Evolutionary conservation across 2,329 filamentous ascomycete genomes (phyloP), one percentile per base, ranked within the genome.

Genomic region (Stachybotrys chlorohalonatus): DNA sequence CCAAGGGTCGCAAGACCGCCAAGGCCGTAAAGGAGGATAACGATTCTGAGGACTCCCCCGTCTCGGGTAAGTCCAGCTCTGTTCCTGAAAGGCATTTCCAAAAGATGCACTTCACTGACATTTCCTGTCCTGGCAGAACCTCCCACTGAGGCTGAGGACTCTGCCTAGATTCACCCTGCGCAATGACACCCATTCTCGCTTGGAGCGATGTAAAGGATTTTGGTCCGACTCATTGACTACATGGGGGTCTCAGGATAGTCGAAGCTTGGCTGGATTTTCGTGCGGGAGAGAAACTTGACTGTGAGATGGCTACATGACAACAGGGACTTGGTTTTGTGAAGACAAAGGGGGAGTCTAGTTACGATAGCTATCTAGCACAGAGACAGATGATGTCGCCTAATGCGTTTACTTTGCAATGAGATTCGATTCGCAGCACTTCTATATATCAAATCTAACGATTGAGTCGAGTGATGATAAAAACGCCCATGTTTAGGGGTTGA

Each of bases 1-100:
- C 51, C 49, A 53, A 57, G 54, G 51, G 56, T 53, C 62, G 64
- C 58, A 53, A 9, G 30, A n/a, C 47, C 47, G 5, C 47, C 3
- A 60, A 63, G 53, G 58, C 32, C 6, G 51, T 55, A 46, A 59
- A 62, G 56, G 57, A 63, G 36, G 61, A 63, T 5, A 13, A 42
- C 9, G 36, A 42, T 46, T 52, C 63, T 51, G 64, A 64, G 2
- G 60, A 62, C 5, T 65, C 64, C 17, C 54, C 58, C 6, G 59
- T 67, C 8, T 63, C 63, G 57, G 65, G 65, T 68, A 59, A 42
- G 61, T 56, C 5, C 36, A 42, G 9, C 36, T 42, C 36, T 9
- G 9, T 5, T 42, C 36, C 13, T 42, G 36, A 13, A 9, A 3
- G 8, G 5, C 5, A 42, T 9, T 13, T 13, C 9, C 2, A 13